Evolutionary conservation across 257 asterid species (phyloP).

Genomic region (Linderniella brevidens): DNA sequence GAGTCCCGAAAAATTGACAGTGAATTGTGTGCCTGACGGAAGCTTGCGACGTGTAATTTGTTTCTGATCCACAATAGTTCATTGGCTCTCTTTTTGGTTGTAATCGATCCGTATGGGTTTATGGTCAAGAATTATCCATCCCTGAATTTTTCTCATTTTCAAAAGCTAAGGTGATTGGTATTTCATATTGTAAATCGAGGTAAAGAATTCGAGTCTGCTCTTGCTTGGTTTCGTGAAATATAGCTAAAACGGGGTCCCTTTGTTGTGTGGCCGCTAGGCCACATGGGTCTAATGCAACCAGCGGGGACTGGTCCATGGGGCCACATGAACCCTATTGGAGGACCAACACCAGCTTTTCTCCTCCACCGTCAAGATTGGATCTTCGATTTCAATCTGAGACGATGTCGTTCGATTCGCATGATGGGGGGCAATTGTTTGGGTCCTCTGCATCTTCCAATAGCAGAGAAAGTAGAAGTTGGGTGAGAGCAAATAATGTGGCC

Average conservation of each 20-base stretch:
- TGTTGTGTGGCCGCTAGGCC: conserved; percentile 99
- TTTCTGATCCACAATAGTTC: too few species aligned
- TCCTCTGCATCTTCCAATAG: conserved; percentile 87
- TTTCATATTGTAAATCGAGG: background rate
- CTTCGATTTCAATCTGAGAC: conserved; percentile 68
- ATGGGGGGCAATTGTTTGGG: conserved; percentile 58
- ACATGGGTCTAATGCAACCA: conserved; percentile 80
- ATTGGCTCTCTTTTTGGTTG: too few species aligned
- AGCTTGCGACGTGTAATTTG: too few species aligned
- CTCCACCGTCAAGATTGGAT: conserved; percentile 89
- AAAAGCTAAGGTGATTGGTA: conserved; percentile 13
- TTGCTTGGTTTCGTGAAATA: conserved; percentile 28
- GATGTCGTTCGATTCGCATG: conserved; percentile 63
- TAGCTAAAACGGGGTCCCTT: conserved; percentile 99
- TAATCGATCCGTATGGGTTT: too few species aligned
- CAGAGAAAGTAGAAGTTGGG: conserved; percentile 87
- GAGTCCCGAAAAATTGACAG: too few species aligned
- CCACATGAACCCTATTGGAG: conserved; percentile 96
- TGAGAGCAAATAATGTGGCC: conserved; percentile 46
- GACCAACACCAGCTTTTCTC: conserved; percentile 86
- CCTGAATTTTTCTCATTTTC: conserved; percentile 9
- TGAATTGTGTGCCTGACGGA: too few species aligned
- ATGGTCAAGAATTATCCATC: background rate
- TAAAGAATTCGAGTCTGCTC: conserved; percentile 11
- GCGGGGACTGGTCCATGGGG: conserved; percentile 91